These are phyloP conservation scores for Camellia lanceoleosa DNA, from an alignment of 148 eudicot species.

Conservation along the genomic window DNA sequence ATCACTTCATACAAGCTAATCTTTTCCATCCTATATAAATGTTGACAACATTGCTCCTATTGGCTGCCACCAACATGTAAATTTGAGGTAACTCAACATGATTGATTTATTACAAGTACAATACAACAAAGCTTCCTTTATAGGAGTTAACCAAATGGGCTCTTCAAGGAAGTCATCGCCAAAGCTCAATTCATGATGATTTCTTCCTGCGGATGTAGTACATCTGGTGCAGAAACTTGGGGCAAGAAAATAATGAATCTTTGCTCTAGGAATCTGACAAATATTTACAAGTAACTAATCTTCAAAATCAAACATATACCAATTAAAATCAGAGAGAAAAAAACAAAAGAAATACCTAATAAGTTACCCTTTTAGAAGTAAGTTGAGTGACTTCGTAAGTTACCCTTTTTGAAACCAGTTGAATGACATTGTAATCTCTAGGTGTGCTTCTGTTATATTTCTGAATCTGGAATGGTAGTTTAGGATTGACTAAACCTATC, in stretches of 20 bases:
- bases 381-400: too few relatives aligned
- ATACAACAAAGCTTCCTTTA: constrained; percentile 37
- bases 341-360: too few relatives aligned
- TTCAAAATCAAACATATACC: not conserved
- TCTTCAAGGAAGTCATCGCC: constrained; percentile 32
- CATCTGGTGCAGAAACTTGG: constrained; percentile 7
- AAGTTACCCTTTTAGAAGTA: constrained; percentile 20
- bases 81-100: not conserved
- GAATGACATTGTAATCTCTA: constrained; percentile 9
- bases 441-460: constrained; percentile 6
- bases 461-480: constrained; percentile 17
- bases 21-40: not conserved
- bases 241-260: constrained; percentile 7
- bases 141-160: constrained; percentile 35
- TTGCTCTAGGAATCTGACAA: constrained; percentile 23
- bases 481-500: constrained; percentile 30
- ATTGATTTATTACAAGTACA: not conserved
- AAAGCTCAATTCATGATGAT: constrained; percentile 24
- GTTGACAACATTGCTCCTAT: not conserved
- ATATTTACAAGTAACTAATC: not conserved
- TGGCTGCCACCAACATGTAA: not conserved
- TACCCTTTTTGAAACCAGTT: not conserved
- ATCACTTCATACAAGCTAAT: not conserved
- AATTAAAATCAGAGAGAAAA: not conserved
- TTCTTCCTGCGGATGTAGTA: constrained; percentile 35